Evolutionary conservation across 2,329 filamentous ascomycete genomes (phyloP).

Genomic region (Amesomyces nigricolor): DNA sequence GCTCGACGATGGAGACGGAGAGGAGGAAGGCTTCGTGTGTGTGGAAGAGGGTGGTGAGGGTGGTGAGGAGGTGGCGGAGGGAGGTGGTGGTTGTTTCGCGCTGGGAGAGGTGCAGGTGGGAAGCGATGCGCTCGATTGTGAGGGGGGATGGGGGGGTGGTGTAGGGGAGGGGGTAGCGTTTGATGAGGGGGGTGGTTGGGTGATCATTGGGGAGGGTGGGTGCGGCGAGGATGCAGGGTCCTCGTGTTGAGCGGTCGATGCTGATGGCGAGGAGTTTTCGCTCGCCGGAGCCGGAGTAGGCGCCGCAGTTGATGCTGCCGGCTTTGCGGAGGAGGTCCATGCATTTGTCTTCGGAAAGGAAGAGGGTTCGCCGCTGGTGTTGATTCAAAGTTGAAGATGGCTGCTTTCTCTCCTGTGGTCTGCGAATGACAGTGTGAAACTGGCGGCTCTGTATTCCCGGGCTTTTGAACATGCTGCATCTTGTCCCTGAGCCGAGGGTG

Average conservation of each 20-base stretch:
- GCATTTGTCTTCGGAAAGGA: conserved; percentile 49
- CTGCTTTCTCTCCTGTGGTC: conserved; percentile 7
- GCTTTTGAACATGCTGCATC: not conserved
- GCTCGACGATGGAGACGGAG: conserved; percentile 34
- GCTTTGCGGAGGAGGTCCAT: conserved; percentile 48
- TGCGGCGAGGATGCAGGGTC: conserved; percentile 59
- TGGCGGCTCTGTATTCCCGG: conserved; percentile 9
- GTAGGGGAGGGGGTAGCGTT: conserved; percentile 60
- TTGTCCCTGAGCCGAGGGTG: not conserved
- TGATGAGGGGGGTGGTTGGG: conserved; percentile 32
- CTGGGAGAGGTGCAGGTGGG: conserved; percentile 49
- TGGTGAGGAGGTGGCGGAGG: conserved; percentile 45
- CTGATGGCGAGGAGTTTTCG: conserved; percentile 56
- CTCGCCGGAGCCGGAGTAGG: conserved; percentile 32
- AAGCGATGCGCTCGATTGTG: conserved; percentile 33
- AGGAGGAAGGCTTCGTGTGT: conserved; percentile 43
- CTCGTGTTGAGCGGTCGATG: conserved; percentile 56
- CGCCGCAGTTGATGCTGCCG: conserved; percentile 40
- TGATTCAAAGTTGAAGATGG: not conserved
- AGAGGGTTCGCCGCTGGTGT: conserved; percentile 45
- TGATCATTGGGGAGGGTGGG: conserved; percentile 38
- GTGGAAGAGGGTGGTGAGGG: conserved; percentile 47
- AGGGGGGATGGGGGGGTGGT: conserved; percentile 37
- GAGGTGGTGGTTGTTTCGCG: conserved; percentile 35
- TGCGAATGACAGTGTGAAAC: conserved; percentile 43